Base-by-base conservation (phyloP, 768 basidiomycete species). In the Tylopilus sp. region DNA sequence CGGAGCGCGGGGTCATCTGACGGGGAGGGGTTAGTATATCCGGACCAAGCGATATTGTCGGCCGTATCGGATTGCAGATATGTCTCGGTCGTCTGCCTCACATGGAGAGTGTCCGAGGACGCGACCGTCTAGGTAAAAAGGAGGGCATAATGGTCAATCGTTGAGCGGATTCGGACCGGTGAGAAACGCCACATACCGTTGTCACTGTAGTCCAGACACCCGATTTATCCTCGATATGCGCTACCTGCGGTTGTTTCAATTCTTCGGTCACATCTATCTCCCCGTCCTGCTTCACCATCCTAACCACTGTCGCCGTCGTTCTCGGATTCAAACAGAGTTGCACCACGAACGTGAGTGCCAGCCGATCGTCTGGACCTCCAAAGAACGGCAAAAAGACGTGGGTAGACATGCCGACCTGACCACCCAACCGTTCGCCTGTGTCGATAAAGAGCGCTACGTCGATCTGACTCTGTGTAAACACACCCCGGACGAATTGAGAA, bases 281-380 rank as follows among this genome's bases (percentile, higher is more conserved):
- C 14, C 64, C 61, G 11, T 80, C 82, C 45, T 63, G 67, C 69
- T 83, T 87, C 31, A 65, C 67, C 53, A 96, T 72, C 60, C 84
- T 77, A 48, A 93, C 67, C 3, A 95, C 83, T 1, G 89, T 92
- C 12, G 92, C 96, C 10, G 73, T 80, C 13, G 89, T 78, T 50
- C 72, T 74, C 13, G 80, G 74, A 58, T 86, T 87, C 53, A 78
- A 74, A 67, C 90, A 95, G 26, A 97, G 73, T 69, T 95, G 94
- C 14, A 87, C 80, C 22, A 90, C 87, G 59, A 98, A 84, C 28
- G 88, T 83, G 31, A 98, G 72, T 0, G 92, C 91, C 17, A 93
- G 76, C 3, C 96, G 78, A 65, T 97, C 95, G 67, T 98, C 96
- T 0, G 92, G 88, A 0, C 96, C 96, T 22, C 96, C 96, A 66